A percentile compares a stretch with the other conserved stretches of the same genome.
These are phyloP conservation scores for Hypoxylon perforatum DNA, from an alignment of 495 filamentous ascomycete species.

Conservation along the genomic window DNA sequence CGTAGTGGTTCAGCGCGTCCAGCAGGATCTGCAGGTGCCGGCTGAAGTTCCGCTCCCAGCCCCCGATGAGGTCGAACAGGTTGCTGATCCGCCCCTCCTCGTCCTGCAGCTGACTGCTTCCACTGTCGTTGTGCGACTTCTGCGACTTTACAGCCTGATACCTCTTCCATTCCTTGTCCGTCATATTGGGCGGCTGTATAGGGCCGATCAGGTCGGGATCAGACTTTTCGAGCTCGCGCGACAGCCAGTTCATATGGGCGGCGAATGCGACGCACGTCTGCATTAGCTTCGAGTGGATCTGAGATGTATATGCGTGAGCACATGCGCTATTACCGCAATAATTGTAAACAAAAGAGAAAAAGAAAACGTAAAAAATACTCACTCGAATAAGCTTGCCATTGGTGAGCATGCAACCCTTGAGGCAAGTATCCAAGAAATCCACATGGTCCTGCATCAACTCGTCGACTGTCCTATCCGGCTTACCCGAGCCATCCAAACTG, in stretches of 20 bases:
- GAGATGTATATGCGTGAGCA: slow-evolving; percentile 35
- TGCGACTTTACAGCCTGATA: slow-evolving; percentile 55
- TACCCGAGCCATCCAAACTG: slow-evolving; percentile 56
- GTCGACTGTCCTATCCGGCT: slow-evolving; percentile 86
- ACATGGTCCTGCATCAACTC: slow-evolving; percentile 99
- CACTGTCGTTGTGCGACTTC: slow-evolving; percentile 41
- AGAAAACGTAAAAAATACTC: slow-evolving; percentile 52
- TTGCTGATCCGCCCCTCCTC: slow-evolving; percentile 78
- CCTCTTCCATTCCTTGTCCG: slow-evolving; percentile 62
- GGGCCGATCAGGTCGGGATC: slow-evolving; percentile 76
- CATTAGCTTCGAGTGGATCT: slow-evolving; percentile 97
- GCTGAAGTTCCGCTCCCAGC: slow-evolving; percentile 93
- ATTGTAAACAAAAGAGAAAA: too few species aligned
- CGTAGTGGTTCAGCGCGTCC: slow-evolving; percentile 95
- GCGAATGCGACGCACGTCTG: slow-evolving; percentile 93
- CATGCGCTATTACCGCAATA: slow-evolving; percentile 13
- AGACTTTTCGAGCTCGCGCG: slow-evolving; percentile 78
- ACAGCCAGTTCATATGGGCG: slow-evolving; percentile 81
- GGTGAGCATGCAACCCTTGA: slow-evolving; percentile 99
- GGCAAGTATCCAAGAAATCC: slow-evolving; percentile 95
- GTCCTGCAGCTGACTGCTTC: slow-evolving; percentile 44
- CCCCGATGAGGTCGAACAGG: slow-evolving; percentile 82
- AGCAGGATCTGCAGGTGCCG: slow-evolving; percentile 90
- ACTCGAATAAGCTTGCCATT: slow-evolving; percentile 93
- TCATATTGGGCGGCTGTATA: slow-evolving; percentile 63